These are phyloP conservation scores for Xylariaceae sp. DNA, from an alignment of 2,329 filamentous ascomycete species.

Conservation along the genomic window DNA sequence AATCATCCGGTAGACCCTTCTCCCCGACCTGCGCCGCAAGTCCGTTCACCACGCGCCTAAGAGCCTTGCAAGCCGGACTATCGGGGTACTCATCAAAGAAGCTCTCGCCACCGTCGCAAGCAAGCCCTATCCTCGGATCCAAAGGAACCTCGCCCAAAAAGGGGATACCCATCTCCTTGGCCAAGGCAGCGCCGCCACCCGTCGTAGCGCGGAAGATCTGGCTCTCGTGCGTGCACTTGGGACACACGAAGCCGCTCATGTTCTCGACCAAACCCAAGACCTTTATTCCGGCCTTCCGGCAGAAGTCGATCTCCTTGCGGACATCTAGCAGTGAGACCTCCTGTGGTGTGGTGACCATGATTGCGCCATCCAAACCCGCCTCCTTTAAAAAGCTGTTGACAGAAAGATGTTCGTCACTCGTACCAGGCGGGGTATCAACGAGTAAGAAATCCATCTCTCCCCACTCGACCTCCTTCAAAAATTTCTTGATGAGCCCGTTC, in stretches of 20 bases:
- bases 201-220: constrained; percentile 92
- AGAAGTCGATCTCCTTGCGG: constrained; percentile 96
- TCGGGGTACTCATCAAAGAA: constrained; percentile 94
- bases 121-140: constrained; percentile 91
- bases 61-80: constrained; percentile 80
- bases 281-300: constrained; percentile 84
- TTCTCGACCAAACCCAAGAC: constrained; percentile 93
- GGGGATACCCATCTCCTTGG: constrained; percentile 80
- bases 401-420: constrained; percentile 89
- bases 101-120: constrained; percentile 95
- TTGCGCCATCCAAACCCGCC: constrained; percentile 86
- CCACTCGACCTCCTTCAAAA: constrained; percentile 97
- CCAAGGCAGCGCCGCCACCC: constrained; percentile 75
- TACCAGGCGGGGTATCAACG: constrained; percentile 93
- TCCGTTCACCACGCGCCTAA: constrained; percentile 73
- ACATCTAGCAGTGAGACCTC: constrained; percentile 91
- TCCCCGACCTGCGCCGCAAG: constrained; percentile 63
- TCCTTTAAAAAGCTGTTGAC: constrained; percentile 91
- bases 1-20: constrained; percentile 45
- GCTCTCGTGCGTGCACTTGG: constrained; percentile 75
- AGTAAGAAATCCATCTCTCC: constrained; percentile 89
- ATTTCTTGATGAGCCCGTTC: constrained; percentile 97
- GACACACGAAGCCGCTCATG: constrained; percentile 96
- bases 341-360: constrained; percentile 91
- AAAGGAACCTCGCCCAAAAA: constrained; percentile 88